Evolutionary conservation across 2,329 filamentous ascomycete species (phyloP), one percentile per base, ranked within the genome.

Genomic region (Pezicula rhizophila): DNA sequence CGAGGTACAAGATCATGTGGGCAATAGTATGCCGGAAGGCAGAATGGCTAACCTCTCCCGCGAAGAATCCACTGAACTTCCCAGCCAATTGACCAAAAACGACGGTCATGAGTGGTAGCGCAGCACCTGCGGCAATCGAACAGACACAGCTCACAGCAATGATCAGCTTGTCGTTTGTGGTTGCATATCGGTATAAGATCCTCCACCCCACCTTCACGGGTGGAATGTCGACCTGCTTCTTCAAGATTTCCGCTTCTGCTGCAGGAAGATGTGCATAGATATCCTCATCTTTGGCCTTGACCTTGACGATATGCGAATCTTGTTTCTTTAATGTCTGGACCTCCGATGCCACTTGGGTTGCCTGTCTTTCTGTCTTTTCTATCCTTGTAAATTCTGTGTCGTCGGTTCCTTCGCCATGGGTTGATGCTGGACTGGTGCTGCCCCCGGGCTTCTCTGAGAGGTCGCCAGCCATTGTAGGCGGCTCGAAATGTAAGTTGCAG

Each of bases 1-100:
- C 71, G 56, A 95, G 93, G 68, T 95, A 95, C 33, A 95, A 69
- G 8, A 90, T 85, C 57, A 85, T 78, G 39, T 74, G 72, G 7
- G 70, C 70, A 58, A 95, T 71, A 51, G 81, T 70, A 46, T 69
- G 54, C 43, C 76, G 74, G 67, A 93, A 93, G 8, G 8, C 3
- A 4, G 28, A 31, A 12, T 12, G 8, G 8, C 8, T 10, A 10
- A 12, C 8, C 8, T 2, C 11, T 10, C 28, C 28, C 8, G 11
- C 2, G 28, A 31, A 31, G 28, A 31, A 31, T 10, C 28, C 28
- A 10, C 11, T 31, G 28, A 31, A 31, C 11, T 10, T 12, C 28
- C 11, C 28, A 7, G 28, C 28, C 28, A 31, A 31, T 23, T 40
- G 34, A 11, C 34, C 34, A 37, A 8, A 86, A 89, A 70, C 95